Base-by-base conservation (phyloP, 2,329 filamentous ascomycete species). In the Knoxdaviesia capensis region DNA sequence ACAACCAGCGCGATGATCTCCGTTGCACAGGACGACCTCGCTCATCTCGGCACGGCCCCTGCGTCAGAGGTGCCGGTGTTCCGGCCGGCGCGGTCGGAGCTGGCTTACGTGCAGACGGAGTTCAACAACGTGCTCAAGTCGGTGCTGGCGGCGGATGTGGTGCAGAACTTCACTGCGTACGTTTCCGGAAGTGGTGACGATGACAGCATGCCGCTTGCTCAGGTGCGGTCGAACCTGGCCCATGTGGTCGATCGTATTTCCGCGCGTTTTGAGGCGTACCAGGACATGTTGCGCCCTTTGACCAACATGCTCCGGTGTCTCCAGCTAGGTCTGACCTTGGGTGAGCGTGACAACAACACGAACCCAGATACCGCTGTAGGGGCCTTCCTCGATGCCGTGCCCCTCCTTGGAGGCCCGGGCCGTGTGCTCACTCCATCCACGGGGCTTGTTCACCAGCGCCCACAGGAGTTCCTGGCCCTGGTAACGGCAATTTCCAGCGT, bases 261-360 rank as follows among this genome's bases (percentile, higher is more conserved):
- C 2, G 65, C 71, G 31, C 68, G 75, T 34, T 92, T 86, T 53
- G 70, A 76, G 35, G 75, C 76, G 9, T 96, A 94, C 52, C 82
- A 85, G 46, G 90, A 98, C 53, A 73, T 96, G 50, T 82, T 80
- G 0, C 66, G 72, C 38, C 87, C 85, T 4, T 69, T 85, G 7
- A 67, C 85, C 38, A 83, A 80, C 41, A 80, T 94, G 48, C 64
- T 96, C 37, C 75, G 80, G 44, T 83, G 83, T 49, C 62, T 96
- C 7, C 74, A 80, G 48, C 63, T 93, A 45, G 87, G 85, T 3
- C 59, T 92, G 32, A 78, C 73, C 1, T 59, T 92, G 34, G 69
- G 66, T 42, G 60, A 61, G 63, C 53, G 20, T 2, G 20, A 20
- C 20, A 20, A 20, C 20, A 20, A 20, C 20, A 20, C 20, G 20